Evolutionary conservation across 176 grass and related monocot genomes (phyloP).

Genomic region (Carex cristatella): DNA sequence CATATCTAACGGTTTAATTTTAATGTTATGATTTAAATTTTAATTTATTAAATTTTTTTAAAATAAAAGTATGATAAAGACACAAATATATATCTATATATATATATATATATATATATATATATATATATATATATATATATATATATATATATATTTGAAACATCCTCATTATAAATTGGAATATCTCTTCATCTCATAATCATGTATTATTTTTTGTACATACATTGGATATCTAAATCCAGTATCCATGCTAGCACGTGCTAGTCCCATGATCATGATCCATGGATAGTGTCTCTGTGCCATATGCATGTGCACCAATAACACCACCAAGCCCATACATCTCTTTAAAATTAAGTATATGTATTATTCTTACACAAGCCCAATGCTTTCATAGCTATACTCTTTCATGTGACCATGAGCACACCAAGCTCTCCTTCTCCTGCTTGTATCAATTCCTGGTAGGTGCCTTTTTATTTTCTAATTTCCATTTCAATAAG

Average conservation of each 20-base stretch:
- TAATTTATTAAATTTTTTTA: no score
- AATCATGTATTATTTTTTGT: no score
- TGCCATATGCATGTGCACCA: neutral
- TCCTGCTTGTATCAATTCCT: slow-evolving; percentile 9
- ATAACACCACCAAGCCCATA: neutral
- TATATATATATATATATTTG: no score
- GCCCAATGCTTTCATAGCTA: neutral
- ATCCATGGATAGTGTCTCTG: slow-evolving; percentile 1
- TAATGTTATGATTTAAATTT: no score
- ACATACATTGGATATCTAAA: no score
- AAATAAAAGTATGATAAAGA: no score
- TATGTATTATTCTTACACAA: slow-evolving; percentile 9
- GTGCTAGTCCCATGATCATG: slow-evolving; percentile 14
- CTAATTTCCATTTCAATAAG: neutral
- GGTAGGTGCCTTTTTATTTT: neutral
- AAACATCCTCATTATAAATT: no score
- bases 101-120: no score
- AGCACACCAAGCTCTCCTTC: slow-evolving; percentile 22
- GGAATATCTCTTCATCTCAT: no score
- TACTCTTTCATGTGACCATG: neutral
- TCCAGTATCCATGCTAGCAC: slow-evolving; percentile 1
- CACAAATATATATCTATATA: no score
- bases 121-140: no score
- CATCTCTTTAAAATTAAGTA: neutral
- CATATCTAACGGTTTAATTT: no score